Base-by-base conservation (phyloP, 2,329 filamentous ascomycete genomes). In the Ceratocystis smalleyi region DNA sequence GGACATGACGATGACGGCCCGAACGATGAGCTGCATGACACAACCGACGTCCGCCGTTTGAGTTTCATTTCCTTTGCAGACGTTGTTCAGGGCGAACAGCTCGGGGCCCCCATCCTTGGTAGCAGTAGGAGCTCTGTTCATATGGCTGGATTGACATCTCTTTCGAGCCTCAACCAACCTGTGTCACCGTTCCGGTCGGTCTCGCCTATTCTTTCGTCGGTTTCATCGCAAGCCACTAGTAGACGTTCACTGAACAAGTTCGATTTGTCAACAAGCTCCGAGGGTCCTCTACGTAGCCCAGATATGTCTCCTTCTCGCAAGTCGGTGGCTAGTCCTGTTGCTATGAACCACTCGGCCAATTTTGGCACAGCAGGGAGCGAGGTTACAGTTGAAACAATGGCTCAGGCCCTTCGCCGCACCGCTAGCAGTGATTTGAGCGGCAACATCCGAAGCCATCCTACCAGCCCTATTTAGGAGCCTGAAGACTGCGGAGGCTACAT, bases 51-150 rank as follows among this genome's bases (percentile, higher is more conserved):
- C 19, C 85, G 89, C 57, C 84, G 92, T 24, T 76, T 97, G 67
- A 94, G 88, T 73, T 97, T 97, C 76, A 95, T 97, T 72, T 96
- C 91, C 6, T 97, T 97, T 74, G 91, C 92, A 67, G 92, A 97
- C 71, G 90, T 97, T 8, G 90, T 97, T 49, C 90, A 95, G 72
- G 82, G 86, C 43, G 89, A 94, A 73, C 88, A 92, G 70, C 83
- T 83, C 35, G 81, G 84, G 66, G 77, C 78, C 43, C 76, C 78
- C 19, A 75, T 73, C 47, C 73, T 72, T 63, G 72, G 75, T 45
- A 79, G 81, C 59, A 85, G 81, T 69, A 79, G 86, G 68, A 88
- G 92, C 67, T 86, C 85, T 64, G 79, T 88, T 65, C 85, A 90
- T 72, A 75, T 87, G 66, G 81, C 83, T 61, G 86, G 86, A 12